Base-by-base conservation (phyloP, 208 protist genomes). In the Vickermania ingenoplastis region DNA sequence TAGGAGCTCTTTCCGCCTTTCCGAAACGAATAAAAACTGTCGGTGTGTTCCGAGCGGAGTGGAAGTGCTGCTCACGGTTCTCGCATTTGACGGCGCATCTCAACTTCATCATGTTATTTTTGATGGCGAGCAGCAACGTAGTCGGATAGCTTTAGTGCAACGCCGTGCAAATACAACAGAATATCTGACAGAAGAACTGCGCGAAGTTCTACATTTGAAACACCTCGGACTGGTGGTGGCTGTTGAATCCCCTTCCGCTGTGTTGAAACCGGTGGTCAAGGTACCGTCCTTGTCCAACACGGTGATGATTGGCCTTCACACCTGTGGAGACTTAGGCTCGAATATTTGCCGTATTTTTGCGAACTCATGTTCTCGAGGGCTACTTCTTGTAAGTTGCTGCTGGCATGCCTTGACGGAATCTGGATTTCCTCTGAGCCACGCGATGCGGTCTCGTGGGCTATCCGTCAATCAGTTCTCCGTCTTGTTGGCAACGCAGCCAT, bases 381-480 rank as follows among this genome's bases (percentile, higher is more conserved):
- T 95, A 56, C 69, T 92, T 61, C 79, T 95, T 5, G 89, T 95
- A 22, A 95, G 89, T 73, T 95, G 89, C 68, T 95, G 89, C 67
- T 95, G 89, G 89, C 83, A 95, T 54, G 75, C 83, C 0, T 61
- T 95, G 11, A 93, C 85, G 22, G 55, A 64, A 24, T 23, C 60
- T 0, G 83, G 81, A 1, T 95, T 95, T 59, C 89, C 89, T 3
- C 66, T 92, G 0, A 90, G 81, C 58, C 36, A n/a, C 3, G 74
- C 78, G 28, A 41, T 92, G 11, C 64, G 56, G 55, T 56, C 59
- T 0, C 74, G 77, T n/a, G 77, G 77, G 22, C 67, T 89, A 69
- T 56, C 66, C 7, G 73, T 64, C 7, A 58, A 83, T 21, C 61
- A 68, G 14, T 4, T 95, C 0, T 89, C 83, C 2, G 66, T 95